Percentiles rank a stretch among this genome's conserved stretches.
Conservation (phyloP, 2,329 filamentous ascomycete species). For the Aspergillus fumigatus region DNA sequence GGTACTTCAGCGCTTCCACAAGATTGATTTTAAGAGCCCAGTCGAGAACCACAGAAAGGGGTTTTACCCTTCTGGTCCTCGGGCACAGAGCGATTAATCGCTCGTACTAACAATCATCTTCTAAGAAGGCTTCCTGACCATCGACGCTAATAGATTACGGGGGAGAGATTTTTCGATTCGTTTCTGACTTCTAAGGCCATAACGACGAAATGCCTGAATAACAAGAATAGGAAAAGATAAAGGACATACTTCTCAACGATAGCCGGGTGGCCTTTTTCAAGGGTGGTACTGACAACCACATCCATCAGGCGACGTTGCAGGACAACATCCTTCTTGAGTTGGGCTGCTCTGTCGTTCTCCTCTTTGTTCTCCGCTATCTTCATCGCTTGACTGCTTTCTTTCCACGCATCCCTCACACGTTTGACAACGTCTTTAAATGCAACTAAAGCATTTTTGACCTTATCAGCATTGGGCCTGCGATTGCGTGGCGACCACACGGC, state of each 20-base stretch:
- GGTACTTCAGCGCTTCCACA: conserved; percentile 1
- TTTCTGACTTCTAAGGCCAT: conserved; percentile 33
- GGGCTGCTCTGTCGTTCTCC: conserved; percentile 49
- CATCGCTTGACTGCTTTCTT: conserved; percentile 52
- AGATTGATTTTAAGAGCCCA: conserved; percentile 4
- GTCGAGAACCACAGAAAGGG: neutral
- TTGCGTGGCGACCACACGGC: conserved; percentile 57
- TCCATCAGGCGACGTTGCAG: conserved; percentile 56
- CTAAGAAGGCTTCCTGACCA: conserved; percentile 19
- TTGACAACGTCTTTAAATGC: conserved; percentile 58
- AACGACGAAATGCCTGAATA: conserved; percentile 22
- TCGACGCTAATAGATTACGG: conserved; percentile 32
- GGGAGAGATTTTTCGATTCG: conserved; percentile 31
- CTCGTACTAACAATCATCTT: conserved; percentile 28
- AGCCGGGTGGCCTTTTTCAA: conserved; percentile 43
- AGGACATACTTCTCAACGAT: conserved; percentile 48
- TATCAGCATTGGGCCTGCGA: conserved; percentile 45
- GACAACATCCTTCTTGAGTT: conserved; percentile 54
- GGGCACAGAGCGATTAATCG: conserved; percentile 11
- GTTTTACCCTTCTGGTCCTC: conserved; percentile 5
- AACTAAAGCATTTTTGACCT: conserved; percentile 52
- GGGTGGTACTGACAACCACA: conserved; percentile 41
- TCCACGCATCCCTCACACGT: conserved; percentile 58
- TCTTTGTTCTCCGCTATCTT: conserved; percentile 56
- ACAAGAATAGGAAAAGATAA: conserved; percentile 14